These are phyloP conservation scores for Irineochytrium annulatum DNA, from an alignment of 192 early-diverging fungal species.

Conservation along the genomic window DNA sequence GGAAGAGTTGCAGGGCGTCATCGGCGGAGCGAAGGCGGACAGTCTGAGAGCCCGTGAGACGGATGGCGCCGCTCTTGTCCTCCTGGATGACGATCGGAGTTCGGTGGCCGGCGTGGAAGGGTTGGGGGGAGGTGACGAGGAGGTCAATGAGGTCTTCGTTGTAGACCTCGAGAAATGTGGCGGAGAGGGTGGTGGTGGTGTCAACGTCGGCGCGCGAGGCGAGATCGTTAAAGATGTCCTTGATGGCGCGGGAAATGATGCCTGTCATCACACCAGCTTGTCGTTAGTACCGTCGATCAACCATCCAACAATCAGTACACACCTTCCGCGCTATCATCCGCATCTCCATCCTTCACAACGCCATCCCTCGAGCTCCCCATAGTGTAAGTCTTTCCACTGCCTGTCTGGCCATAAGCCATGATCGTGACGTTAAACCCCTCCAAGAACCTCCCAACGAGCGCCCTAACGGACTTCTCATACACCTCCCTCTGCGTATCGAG, in stretches of 20 bases:
- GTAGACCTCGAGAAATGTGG: constrained; percentile 95
- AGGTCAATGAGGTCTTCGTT: constrained; percentile 98
- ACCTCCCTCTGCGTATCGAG: constrained; percentile 71
- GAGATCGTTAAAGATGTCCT: constrained; percentile 35
- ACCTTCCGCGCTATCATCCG: too few species aligned
- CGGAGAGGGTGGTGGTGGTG: constrained; percentile 34
- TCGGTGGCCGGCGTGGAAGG: constrained; percentile 18
- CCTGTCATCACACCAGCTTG: too few species aligned
- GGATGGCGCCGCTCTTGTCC: constrained; percentile 81
- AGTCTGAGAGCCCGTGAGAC: constrained; percentile 82
- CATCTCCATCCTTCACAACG: not conserved
- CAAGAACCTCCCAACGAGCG: constrained; percentile 47
- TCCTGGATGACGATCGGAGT: constrained; percentile 66
- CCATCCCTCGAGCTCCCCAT: constrained; percentile 50
- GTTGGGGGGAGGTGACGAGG: constrained; percentile 53
- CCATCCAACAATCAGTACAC: too few species aligned
- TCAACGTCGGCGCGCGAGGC: not conserved
- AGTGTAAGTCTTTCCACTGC: constrained; percentile 55
- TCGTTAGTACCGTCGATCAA: too few species aligned
- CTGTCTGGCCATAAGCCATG: constrained; percentile 55
- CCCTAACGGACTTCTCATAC: constrained; percentile 67
- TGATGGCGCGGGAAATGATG: constrained; percentile 48
- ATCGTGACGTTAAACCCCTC: constrained; percentile 58
- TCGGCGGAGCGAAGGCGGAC: constrained; percentile 60
- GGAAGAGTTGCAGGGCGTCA: constrained; percentile 67